A percentile compares a stretch with the other conserved stretches of the same genome.
Evolutionary conservation across 192 early-diverging fungal species (phyloP).

Genomic region (Paraglomus brasilianum): DNA sequence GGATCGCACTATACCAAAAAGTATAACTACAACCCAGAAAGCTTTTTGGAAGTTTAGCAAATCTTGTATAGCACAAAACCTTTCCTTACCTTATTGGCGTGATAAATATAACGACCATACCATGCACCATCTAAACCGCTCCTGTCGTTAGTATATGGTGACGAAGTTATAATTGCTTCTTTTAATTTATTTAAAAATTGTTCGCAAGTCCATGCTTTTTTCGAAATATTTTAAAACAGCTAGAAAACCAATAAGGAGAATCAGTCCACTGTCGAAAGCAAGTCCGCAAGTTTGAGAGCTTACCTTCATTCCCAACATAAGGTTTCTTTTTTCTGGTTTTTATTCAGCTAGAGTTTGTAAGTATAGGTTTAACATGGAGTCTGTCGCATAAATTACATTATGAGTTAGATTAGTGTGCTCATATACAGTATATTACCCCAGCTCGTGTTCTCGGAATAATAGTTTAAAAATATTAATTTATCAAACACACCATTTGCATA

Average conservation of each 20-base stretch:
- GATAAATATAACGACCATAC: not conserved
- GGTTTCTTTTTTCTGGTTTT: slow-evolving; percentile 14
- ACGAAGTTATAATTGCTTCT: slow-evolving; percentile 12
- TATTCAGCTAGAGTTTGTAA: not conserved
- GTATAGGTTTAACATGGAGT: slow-evolving; percentile 13
- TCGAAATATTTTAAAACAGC: slow-evolving; percentile 23
- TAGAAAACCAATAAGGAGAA: not conserved
- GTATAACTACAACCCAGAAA: slow-evolving; percentile 25
- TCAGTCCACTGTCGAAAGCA: not conserved
- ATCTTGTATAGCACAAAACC: not conserved
- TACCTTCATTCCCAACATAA: slow-evolving; percentile 15
- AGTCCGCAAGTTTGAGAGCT: slow-evolving; percentile 3
- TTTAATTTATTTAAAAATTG: slow-evolving; percentile 23
- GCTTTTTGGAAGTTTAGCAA: slow-evolving; percentile 14
- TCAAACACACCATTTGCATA: no score
- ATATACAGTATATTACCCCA: no score
- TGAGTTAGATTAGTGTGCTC: no score
- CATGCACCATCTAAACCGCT: slow-evolving; percentile 16
- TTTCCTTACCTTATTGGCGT: not conserved
- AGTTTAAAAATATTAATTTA: no score
- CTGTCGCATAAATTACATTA: no score
- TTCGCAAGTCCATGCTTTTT: slow-evolving; percentile 12
- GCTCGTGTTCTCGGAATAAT: no score
- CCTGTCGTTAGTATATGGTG: slow-evolving; percentile 9
- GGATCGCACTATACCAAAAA: slow-evolving; percentile 21